Evolutionary conservation across 2,329 filamentous ascomycete genomes (phyloP).

Genomic region (Botryotinia globosa): DNA sequence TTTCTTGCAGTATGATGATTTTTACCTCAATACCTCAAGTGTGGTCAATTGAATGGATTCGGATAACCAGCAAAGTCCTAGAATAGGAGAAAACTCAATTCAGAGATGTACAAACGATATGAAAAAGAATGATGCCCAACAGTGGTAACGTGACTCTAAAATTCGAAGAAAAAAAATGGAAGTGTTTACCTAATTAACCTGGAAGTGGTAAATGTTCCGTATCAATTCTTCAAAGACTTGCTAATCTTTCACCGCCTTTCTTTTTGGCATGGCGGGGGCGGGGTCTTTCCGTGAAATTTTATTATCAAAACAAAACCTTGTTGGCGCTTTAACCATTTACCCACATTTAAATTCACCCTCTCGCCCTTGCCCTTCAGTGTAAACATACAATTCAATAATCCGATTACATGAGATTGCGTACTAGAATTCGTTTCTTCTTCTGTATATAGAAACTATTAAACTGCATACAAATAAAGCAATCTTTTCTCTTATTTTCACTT

Average conservation of each 20-base stretch:
- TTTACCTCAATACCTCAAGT: background rate
- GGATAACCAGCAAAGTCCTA: background rate
- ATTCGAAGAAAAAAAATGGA: background rate
- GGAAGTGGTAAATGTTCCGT: background rate
- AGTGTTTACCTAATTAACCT: no score
- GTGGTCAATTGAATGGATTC: background rate
- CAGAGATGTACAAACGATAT: background rate
- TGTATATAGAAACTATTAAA: background rate
- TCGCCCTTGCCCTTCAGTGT: background rate
- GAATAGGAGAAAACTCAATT: background rate
- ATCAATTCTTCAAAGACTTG: background rate
- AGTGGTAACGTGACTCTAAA: background rate
- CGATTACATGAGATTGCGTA: no score
- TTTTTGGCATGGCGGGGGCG: constrained; percentile 7
- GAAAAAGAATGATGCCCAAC: no score
- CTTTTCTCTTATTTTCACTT: background rate
- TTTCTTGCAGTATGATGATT: background rate
- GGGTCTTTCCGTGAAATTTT: constrained; percentile 2
- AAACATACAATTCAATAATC: background rate
- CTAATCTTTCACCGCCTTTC: constrained; percentile 8
- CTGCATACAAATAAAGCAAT: background rate
- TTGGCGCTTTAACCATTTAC: background rate
- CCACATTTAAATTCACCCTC: background rate
- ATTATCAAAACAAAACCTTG: background rate
- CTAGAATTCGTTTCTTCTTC: background rate